Evolutionary conservation across 2,329 filamentous ascomycete species (phyloP).

Genomic region (Phyllosticta paracitricarpa): DNA sequence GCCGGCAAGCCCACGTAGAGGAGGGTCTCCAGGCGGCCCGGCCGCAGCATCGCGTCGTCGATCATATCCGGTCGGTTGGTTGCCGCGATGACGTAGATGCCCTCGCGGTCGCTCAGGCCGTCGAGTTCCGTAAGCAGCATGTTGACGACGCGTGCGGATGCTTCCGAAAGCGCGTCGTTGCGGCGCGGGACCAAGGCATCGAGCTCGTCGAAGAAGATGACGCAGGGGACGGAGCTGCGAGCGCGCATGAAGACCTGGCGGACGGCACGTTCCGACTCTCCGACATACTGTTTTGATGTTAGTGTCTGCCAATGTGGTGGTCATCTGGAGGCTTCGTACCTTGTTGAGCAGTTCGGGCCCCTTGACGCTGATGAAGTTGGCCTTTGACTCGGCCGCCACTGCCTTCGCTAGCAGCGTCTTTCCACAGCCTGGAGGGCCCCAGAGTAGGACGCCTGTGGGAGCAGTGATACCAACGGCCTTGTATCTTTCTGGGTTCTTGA

Average conservation of each 20-base stretch:
- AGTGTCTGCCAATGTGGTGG: background rate
- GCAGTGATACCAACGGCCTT: slow-evolving; percentile 66
- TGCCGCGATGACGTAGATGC: slow-evolving; percentile 89
- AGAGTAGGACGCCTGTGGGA: slow-evolving; percentile 81
- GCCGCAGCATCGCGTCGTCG: slow-evolving; percentile 86
- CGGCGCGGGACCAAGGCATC: slow-evolving; percentile 84
- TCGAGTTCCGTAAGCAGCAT: slow-evolving; percentile 91
- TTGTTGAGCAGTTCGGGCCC: slow-evolving; percentile 95
- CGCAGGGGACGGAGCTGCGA: slow-evolving; percentile 75
- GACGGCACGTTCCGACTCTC: slow-evolving; percentile 87
- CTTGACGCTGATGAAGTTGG: slow-evolving; percentile 97
- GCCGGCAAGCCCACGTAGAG: slow-evolving; percentile 83
- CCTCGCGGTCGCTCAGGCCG: slow-evolving; percentile 66
- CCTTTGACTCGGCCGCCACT: slow-evolving; percentile 87
- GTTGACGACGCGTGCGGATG: slow-evolving; percentile 83
- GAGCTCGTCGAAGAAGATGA: slow-evolving; percentile 96
- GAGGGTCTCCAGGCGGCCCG: slow-evolving; percentile 78
- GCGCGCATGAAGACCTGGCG: slow-evolving; percentile 86
- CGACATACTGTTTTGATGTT: slow-evolving; percentile 55
- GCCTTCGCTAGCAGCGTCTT: slow-evolving; percentile 96
- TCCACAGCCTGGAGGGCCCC: slow-evolving; percentile 92
- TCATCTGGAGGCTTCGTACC: slow-evolving; percentile 15
- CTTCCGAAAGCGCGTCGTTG: slow-evolving; percentile 67
- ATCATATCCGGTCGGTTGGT: slow-evolving; percentile 96
- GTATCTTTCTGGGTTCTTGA: slow-evolving; percentile 71